Base-by-base conservation (phyloP, 371 early-diverging fungal species). In the Lichtheimia ornata region DNA sequence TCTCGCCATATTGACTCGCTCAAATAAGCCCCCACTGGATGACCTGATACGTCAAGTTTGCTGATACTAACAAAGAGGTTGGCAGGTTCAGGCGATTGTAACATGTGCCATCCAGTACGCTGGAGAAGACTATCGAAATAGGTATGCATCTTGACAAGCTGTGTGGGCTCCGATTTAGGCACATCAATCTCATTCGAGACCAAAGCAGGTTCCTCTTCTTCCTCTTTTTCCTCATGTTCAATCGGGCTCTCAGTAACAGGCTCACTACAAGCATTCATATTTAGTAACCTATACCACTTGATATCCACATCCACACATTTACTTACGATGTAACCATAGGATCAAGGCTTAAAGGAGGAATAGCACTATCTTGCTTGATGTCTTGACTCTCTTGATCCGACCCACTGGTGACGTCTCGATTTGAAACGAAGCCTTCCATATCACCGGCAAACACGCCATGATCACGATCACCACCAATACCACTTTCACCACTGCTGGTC, bases 1-100 rank as follows among this genome's bases (percentile, higher is more conserved):
- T 75, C 67, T 18, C 78, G 71, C 74, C 83, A 86, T 2, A 69
- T 51, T 11, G 84, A 72, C 51, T 83, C 82, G 43, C 76, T 76
- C 30, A 79, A 59, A 52, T 79, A 73, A 18, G 76, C 84, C 0
- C 80, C 84, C 0, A 76, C 69, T 2, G 76, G 77, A 58, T 83
- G 82, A n/a, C 73, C 75, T 9, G 83, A 72, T 3, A 73, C 65
- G n/a, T 80, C 80, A 14, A 79, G 53, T 13, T 76, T 72, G 5
- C 71, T 73, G 4, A 81, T 67, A 14, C 72, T 67, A 0, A 83
- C 73, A 59, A 63, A 54, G 0, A 66, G 68, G 56, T 76, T 74
- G 18, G 56, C 67, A 27, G 59, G 28, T 13, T 57, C 59, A 12
- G 76, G 71, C 15, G 53, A 18, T 50, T 74, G 75, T 6, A 71